These are phyloP conservation scores for Boletus eberwhitei DNA, from an alignment of 768 basidiomycete species.

Conservation along the genomic window DNA sequence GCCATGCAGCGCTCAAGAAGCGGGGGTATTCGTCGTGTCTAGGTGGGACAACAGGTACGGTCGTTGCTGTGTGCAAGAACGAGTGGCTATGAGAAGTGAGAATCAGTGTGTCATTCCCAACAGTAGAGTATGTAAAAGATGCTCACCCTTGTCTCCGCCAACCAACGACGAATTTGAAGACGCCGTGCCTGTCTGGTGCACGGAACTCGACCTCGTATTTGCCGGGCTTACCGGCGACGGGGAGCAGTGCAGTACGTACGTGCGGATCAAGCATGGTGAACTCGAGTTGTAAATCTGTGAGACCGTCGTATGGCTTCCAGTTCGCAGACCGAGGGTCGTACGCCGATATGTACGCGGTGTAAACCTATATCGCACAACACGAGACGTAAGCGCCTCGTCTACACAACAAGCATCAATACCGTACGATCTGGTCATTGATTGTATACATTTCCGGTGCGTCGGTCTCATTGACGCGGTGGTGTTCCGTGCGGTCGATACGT, in stretches of 20 bases:
- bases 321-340: constrained; percentile 50
- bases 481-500: constrained; percentile 70
- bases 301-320: constrained; percentile 72
- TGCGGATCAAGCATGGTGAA: constrained; percentile 99
- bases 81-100: constrained; percentile 50
- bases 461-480: constrained; percentile 66
- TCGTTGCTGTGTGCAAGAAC: constrained; percentile 68
- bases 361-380: constrained; percentile 49
- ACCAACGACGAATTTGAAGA: constrained; percentile 95
- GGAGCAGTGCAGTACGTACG: constrained; percentile 72
- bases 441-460: constrained; percentile 72
- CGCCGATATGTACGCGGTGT: constrained; percentile 67
- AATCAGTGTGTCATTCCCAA: not conserved
- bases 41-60: constrained; percentile 87
- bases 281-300: constrained; percentile 85
- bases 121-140: not conserved
- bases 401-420: constrained; percentile 5
- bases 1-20: constrained; percentile 94
- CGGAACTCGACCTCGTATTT: constrained; percentile 82
- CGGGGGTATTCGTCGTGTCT: constrained; percentile 94
- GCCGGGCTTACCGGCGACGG: constrained; percentile 55
- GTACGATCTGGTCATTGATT: constrained; percentile 79
- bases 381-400: not conserved
- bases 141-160: constrained; percentile 85
- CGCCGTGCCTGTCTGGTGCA: constrained; percentile 93